These are phyloP conservation scores for Myrica gale DNA, from an alignment of 306 rosid species.

Conservation along the genomic window DNA sequence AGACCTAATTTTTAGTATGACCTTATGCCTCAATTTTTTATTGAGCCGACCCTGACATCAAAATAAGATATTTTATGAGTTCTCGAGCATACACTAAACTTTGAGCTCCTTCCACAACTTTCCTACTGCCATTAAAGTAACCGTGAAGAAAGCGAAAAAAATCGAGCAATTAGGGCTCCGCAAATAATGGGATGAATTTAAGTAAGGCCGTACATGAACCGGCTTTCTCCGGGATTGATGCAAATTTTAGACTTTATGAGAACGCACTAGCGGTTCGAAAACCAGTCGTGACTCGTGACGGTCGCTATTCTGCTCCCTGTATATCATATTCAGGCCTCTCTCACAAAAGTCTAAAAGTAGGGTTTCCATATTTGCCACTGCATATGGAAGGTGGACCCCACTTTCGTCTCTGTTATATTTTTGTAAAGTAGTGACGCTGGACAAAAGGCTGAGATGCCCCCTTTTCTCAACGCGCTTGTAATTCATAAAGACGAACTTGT, in stretches of 20 bases:
- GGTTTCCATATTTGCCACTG: slow-evolving; percentile 22
- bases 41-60: too few species aligned
- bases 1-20: too few species aligned
- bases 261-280: background rate
- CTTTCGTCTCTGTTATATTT: background rate
- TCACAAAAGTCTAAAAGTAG: too few species aligned
- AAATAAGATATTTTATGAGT: too few species aligned
- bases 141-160: background rate
- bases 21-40: too few species aligned
- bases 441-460: too few species aligned
- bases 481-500: background rate
- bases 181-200: slow-evolving; percentile 29
- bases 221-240: slow-evolving; percentile 9
- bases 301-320: too few species aligned
- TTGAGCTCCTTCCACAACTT: background rate
- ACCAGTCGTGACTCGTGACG: background rate
- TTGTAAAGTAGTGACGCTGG: background rate
- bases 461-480: slow-evolving; percentile 29
- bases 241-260: slow-evolving; percentile 11
- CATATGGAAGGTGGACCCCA: background rate
- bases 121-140: background rate
- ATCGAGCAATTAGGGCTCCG: slow-evolving; percentile 10
- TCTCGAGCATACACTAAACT: too few species aligned
- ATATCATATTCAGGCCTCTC: too few species aligned
- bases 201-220: slow-evolving; percentile 13